Base-by-base conservation (phyloP, 768 basidiomycete species). In the Rhizopogon vulgaris region DNA sequence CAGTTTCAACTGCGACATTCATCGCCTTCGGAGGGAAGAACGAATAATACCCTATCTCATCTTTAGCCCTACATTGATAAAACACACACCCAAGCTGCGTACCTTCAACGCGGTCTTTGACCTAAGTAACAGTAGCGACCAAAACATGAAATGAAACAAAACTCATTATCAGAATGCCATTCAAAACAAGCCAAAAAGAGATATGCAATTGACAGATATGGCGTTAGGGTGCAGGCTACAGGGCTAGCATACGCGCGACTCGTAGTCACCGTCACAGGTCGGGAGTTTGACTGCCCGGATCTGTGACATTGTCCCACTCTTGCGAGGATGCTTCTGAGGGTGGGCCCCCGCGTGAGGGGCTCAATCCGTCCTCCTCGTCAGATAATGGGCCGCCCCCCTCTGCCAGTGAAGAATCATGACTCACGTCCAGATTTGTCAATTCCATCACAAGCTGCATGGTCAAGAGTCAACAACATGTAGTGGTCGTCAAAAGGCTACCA, bases 271-370 rank as follows among this genome's bases (percentile, higher is more conserved):
- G 60, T 75, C 65, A 71, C 56, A 67, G 62, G 52, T 72, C 73
- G 57, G 78, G 75, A 47, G 77, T 74, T 56, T 76, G 77, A 52
- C 75, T 72, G 54, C 80, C 86, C 43, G 86, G 78, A 65, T 91
- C 87, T 59, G 89, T 88, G 73, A 93, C 69, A 59, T 77, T 85
- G 71, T 93, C 90, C 90, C 90, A 93, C 67, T 91, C 90, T 71
- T 90, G 88, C 47, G 90, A 93, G 38, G 90, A 90, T 30, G 88
- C 75, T 73, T 89, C 90, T 52, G 90, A 92, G 50, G 89, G 90
- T 49, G 87, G 85, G 39, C 85, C 82, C 41, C 73, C 69, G 65
- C 78, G 73, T 49, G 75, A 77, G 53, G 81, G 82, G 68, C 83
- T 85, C 60, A 71, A 69, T 59, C 82, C 82, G 52, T 61, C 65